Percentiles rank a stretch among this genome's conserved stretches.
Conservation (phyloP, 495 filamentous ascomycete species). For the Trichoderma virens region DNA sequence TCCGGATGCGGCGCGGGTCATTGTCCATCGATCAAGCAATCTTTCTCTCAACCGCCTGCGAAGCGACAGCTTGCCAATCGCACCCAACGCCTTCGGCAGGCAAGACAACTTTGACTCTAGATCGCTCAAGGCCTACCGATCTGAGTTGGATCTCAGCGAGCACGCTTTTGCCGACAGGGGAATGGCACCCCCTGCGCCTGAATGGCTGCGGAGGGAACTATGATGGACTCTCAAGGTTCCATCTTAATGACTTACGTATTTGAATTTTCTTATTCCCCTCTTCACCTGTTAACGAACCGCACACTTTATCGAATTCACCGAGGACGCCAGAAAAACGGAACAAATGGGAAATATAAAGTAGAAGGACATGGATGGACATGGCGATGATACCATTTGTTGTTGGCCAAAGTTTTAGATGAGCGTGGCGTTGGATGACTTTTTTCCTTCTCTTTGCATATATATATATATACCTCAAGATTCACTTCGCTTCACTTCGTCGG, state of each 20-base stretch:
- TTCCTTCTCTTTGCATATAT: conserved; percentile 13
- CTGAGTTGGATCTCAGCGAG: background rate
- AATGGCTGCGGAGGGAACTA: background rate
- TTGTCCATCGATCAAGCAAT: conserved; percentile 48
- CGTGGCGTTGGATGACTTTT: conserved; percentile 21
- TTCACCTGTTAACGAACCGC: background rate
- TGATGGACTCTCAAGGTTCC: background rate
- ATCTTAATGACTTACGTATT: background rate
- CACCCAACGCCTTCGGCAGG: conserved; percentile 43
- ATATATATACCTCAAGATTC: background rate
- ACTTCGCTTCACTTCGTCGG: background rate
- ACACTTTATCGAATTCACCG: background rate
- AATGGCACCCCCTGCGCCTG: background rate
- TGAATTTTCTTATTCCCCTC: background rate
- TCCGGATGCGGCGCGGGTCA: conserved; percentile 59
- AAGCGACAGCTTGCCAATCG: conserved; percentile 53
- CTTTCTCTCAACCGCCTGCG: conserved; percentile 56
- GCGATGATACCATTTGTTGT: conserved; percentile 5
- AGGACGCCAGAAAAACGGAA: background rate
- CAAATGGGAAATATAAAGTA: conserved; percentile 1
- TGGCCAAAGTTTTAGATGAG: conserved; percentile 11
- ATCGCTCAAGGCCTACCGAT: background rate
- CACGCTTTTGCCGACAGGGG: background rate
- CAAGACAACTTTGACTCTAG: conserved; percentile 34
- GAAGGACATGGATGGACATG: conserved; percentile 5